Percentiles rank a stretch among this genome's conserved stretches.
phyloP scores from a whole-genome alignment of 1,284 basidiomycete species.

The Melampsora abietis-canadensis region DNA sequence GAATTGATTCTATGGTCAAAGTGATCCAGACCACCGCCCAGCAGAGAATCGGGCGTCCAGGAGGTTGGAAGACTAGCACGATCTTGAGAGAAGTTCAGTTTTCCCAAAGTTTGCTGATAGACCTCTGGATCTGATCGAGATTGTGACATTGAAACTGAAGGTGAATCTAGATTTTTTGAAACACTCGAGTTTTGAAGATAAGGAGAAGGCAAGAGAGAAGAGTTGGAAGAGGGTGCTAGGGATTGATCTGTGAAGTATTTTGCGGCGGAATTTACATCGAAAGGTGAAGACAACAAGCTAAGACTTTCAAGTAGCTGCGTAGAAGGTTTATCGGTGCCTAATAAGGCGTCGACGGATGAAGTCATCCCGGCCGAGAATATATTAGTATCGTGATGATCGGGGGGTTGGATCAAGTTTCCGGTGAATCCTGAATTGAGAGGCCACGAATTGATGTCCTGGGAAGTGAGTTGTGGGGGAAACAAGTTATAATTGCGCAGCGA shows the following conservation, averaged over 20 bases:
- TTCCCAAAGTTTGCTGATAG: background rate
- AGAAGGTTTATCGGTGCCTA: no score
- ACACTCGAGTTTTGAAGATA: background rate
- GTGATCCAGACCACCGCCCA: background rate
- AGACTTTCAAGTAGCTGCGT: no score
- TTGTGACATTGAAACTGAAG: background rate
- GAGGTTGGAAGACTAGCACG: background rate
- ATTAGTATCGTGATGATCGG: background rate
- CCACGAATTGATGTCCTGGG: background rate
- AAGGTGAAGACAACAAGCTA: no score
- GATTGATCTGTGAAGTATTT: background rate
- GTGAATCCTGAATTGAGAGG: background rate
- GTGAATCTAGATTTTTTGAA: background rate
- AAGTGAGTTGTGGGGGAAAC: background rate
- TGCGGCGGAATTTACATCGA: no score
- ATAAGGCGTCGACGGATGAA: no score
- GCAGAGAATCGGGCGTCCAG: background rate
- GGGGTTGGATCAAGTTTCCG: background rate
- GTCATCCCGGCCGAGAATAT: no score
- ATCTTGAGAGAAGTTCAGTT: background rate
- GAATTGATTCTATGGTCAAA: background rate
- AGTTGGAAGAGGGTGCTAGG: background rate
- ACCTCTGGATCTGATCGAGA: constrained; percentile 2
- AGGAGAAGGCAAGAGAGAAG: background rate
- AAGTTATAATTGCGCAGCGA: no score